These are phyloP conservation scores for Coemansia sp. DNA, from an alignment of 192 early-diverging fungal genomes.

Conservation along the genomic window DNA sequence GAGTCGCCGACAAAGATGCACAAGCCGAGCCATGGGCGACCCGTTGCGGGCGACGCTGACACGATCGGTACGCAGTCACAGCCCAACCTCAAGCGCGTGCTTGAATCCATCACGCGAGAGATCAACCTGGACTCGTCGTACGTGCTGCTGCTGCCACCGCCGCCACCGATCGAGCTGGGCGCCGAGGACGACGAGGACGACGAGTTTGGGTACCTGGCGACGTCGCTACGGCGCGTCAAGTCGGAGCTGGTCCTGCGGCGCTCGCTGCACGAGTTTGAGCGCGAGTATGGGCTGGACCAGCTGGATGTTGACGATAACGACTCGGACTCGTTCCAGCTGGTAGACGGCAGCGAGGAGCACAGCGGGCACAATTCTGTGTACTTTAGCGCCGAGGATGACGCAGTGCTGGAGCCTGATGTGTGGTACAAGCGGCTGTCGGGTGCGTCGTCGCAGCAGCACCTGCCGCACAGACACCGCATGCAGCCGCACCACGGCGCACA, in stretches of 20 bases:
- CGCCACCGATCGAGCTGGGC: constrained; percentile 36
- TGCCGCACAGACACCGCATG: constrained; percentile 11
- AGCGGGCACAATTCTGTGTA: constrained; percentile 50
- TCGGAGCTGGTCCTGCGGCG: constrained; percentile 44
- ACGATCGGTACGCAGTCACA: constrained; percentile 46
- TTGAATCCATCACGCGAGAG: constrained; percentile 51
- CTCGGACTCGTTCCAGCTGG: constrained; percentile 49
- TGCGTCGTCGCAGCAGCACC: constrained; percentile 41
- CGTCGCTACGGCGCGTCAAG: constrained; percentile 36
- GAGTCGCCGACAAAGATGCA: constrained; percentile 50
- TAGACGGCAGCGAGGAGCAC: constrained; percentile 34
- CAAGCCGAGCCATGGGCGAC: constrained; percentile 35
- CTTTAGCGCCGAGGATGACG: constrained; percentile 50
- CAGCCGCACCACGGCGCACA: constrained; percentile 5
- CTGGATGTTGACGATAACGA: constrained; percentile 18
- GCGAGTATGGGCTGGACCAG: constrained; percentile 39
- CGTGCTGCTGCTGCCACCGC: constrained; percentile 46
- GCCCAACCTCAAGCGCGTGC: constrained; percentile 47
- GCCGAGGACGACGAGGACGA: constrained; percentile 38
- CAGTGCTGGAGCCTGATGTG: constrained; percentile 19
- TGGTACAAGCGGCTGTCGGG: constrained; percentile 47
- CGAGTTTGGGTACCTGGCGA: constrained; percentile 45
- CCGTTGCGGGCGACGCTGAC: constrained; percentile 17
- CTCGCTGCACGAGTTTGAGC: constrained; percentile 50
- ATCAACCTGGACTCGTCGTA: constrained; percentile 52